These are phyloP conservation scores for Spatholobus suberectus DNA, from an alignment of 306 rosid species.

Conservation along the genomic window DNA sequence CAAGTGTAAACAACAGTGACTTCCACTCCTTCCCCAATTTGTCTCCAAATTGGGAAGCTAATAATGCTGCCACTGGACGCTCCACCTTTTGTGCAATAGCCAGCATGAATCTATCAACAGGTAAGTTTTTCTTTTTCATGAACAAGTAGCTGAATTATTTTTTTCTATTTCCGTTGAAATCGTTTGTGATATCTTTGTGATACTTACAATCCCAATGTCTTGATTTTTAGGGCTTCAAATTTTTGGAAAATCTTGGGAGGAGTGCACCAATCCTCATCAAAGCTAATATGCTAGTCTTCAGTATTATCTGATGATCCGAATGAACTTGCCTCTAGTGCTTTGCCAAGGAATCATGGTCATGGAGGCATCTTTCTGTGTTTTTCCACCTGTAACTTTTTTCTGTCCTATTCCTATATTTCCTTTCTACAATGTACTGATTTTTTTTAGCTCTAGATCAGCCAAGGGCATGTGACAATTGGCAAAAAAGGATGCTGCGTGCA, in stretches of 20 bases:
- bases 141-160: background rate
- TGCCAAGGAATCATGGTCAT: conserved; percentile 43
- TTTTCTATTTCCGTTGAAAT: background rate
- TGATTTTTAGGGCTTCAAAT: conserved; percentile 54
- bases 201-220: background rate
- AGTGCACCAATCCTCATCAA: conserved; percentile 48
- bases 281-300: conserved; percentile 31
- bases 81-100: conserved; percentile 46
- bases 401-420: conserved; percentile 50
- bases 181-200: background rate
- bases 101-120: conserved; percentile 54
- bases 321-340: conserved; percentile 32
- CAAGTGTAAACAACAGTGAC: conserved; percentile 38
- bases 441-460: conserved; percentile 35
- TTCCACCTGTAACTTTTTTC: conserved; percentile 35
- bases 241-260: conserved; percentile 61
- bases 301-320: conserved; percentile 3
- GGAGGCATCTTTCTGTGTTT: conserved; percentile 37
- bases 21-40: conserved; percentile 51
- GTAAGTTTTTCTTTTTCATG: conserved; percentile 17
- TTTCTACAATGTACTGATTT: conserved; percentile 37
- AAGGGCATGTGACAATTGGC: conserved; percentile 49
- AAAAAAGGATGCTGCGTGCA: conserved; percentile 49
- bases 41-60: conserved; percentile 70
- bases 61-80: conserved; percentile 39